These are phyloP conservation scores for Trichoderma guizhouense DNA, from an alignment of 2,329 filamentous ascomycete genomes.

Conservation along the genomic window DNA sequence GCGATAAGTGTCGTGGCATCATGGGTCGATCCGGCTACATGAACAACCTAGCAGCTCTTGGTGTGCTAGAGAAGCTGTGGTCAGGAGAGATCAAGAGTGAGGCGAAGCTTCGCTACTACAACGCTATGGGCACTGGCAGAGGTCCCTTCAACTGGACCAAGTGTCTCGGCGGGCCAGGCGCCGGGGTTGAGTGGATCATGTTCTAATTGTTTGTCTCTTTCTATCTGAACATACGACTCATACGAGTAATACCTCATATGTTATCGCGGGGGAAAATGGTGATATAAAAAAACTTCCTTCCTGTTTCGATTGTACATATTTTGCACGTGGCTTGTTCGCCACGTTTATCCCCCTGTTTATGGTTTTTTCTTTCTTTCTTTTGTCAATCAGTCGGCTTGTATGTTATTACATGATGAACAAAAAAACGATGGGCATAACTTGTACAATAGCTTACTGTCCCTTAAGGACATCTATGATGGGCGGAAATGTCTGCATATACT, in stretches of 20 bases:
- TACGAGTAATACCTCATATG: not conserved
- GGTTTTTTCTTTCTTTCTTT: not conserved
- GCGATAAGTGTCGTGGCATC: constrained; percentile 78
- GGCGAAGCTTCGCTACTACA: constrained; percentile 29
- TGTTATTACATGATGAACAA: constrained; percentile 8
- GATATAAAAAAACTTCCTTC: not conserved
- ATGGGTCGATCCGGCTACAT: constrained; percentile 87
- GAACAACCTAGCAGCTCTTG: constrained; percentile 84
- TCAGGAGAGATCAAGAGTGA: constrained; percentile 48
- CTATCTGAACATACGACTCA: not conserved
- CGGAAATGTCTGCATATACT: constrained; percentile 12
- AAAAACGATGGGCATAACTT: constrained; percentile 11
- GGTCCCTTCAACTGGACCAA: constrained; percentile 58
- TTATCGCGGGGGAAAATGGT: not conserved
- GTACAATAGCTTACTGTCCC: constrained; percentile 11
- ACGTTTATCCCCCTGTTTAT: not conserved
- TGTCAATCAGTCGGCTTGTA: not conserved
- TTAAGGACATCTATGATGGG: constrained; percentile 5
- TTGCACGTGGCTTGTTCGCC: not conserved
- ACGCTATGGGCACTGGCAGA: constrained; percentile 33
- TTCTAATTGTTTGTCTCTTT: constrained; percentile 43
- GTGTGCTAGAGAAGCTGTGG: constrained; percentile 85
- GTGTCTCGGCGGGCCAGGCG: constrained; percentile 53
- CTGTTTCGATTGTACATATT: constrained; percentile 4
- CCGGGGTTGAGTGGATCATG: constrained; percentile 66